phyloP scores from a whole-genome alignment of 2,329 filamentous ascomycete genomes.

The Sporothrix brasiliensis region DNA sequence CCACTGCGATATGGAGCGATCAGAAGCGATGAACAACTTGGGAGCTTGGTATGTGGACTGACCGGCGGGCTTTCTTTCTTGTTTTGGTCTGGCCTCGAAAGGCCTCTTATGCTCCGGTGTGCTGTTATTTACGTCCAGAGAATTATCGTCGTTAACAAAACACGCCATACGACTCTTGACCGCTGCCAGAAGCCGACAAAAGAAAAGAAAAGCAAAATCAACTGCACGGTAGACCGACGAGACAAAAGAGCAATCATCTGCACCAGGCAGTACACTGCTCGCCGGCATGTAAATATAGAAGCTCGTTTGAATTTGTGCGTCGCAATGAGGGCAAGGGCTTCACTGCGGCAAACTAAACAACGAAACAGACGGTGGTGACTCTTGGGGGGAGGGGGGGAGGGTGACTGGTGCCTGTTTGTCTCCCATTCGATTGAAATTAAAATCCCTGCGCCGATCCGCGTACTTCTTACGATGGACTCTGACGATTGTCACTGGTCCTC shows the following conservation, averaged over 20 bases:
- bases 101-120: not conserved
- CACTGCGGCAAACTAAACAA: not conserved
- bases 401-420: not conserved
- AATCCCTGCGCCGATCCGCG: constrained; percentile 19
- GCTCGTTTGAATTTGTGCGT: constrained; percentile 3
- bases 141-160: constrained; percentile 4
- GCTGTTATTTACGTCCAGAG: not conserved
- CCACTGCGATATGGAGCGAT: not conserved
- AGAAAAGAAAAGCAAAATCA: not conserved
- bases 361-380: constrained; percentile 7
- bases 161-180: not conserved
- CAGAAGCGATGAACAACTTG: constrained; percentile 11
- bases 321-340: constrained; percentile 21
- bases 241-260: too few relatives aligned
- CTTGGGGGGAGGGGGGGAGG: too few relatives aligned
- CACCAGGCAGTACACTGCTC: not conserved
- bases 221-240: too few relatives aligned
- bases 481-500: not conserved
- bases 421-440: not conserved
- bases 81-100: constrained; percentile 1
- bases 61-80: constrained; percentile 13
- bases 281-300: not conserved
- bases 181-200: not conserved
- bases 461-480: not conserved
- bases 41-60: not conserved